Percentiles rank a stretch among this genome's conserved stretches.
phyloP scores from a whole-genome alignment of 768 basidiomycete species.

The Termitomyces sp. region DNA sequence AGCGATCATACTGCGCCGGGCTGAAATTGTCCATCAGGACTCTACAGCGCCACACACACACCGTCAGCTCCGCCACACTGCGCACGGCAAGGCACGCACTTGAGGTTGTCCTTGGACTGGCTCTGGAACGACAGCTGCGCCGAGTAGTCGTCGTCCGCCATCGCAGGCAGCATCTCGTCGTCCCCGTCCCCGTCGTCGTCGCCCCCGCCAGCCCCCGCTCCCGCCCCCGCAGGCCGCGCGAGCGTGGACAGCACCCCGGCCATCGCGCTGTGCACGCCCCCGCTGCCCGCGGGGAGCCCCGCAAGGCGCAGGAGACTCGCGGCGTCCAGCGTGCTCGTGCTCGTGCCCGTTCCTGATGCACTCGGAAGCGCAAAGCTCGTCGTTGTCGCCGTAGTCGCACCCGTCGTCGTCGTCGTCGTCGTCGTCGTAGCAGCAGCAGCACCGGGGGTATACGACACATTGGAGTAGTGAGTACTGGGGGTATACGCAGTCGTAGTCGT shows the following conservation, averaged over 20 bases:
- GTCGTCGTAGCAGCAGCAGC: neutral
- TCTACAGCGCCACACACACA: conserved; percentile 27
- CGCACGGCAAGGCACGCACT: conserved; percentile 33
- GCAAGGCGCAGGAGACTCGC: conserved; percentile 16
- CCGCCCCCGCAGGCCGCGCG: conserved; percentile 17
- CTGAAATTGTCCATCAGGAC: conserved; percentile 88
- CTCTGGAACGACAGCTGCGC: conserved; percentile 80
- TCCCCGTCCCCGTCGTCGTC: conserved; percentile 66
- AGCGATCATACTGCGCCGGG: conserved; percentile 79
- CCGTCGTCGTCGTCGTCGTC: neutral
- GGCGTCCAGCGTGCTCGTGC: conserved; percentile 12
- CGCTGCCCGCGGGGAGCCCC: conserved; percentile 10
- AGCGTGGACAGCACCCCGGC: conserved; percentile 2
- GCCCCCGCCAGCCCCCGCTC: conserved; percentile 32
- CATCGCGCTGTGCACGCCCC: conserved; percentile 11
- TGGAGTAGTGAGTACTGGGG: conserved; percentile 1
- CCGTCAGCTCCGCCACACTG: neutral
- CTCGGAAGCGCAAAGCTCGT: conserved; percentile 6
- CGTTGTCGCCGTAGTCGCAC: neutral
- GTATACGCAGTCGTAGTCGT: conserved; percentile 1
- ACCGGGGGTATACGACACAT: conserved; percentile 1
- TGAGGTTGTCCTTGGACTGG: conserved; percentile 83
- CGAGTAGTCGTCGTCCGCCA: conserved; percentile 88
- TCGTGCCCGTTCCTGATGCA: neutral
- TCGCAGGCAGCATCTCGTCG: conserved; percentile 73